Evolutionary conservation across 352 stramenopile genomes (phyloP).

Genomic region (Globisporangium cederbergense): DNA sequence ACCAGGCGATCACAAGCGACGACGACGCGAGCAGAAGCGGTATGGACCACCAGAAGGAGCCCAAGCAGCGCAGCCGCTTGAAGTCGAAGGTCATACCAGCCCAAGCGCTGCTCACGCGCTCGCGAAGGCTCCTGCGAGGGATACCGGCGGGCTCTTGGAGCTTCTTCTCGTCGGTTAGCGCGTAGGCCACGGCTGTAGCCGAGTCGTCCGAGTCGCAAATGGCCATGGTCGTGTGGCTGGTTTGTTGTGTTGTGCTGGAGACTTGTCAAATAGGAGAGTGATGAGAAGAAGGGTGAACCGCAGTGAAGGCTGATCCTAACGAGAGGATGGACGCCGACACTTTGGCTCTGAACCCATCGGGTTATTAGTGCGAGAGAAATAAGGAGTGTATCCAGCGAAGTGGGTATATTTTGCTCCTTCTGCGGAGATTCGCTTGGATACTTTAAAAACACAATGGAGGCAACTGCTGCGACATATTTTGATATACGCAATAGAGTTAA

Average conservation of each 20-base stretch:
- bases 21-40: neutral
- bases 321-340: neutral
- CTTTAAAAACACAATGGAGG: too few relatives aligned
- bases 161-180: neutral
- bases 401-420: neutral
- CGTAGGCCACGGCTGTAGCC: neutral
- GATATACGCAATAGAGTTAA: too few relatives aligned
- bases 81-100: neutral
- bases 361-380: neutral
- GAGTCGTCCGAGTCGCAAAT: neutral
- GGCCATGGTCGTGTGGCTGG: neutral
- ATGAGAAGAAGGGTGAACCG: too few relatives aligned
- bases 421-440: too few relatives aligned
- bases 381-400: constrained; percentile 1
- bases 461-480: too few relatives aligned
- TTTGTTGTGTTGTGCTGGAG: neutral
- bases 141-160: neutral
- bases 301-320: too few relatives aligned
- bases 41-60: neutral
- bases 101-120: neutral
- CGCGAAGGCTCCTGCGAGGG: too few relatives aligned
- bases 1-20: neutral
- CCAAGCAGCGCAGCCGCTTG: neutral
- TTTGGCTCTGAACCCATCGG: neutral
- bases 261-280: neutral